Evolutionary conservation across 1,139 yeast genomes (phyloP).

Genomic region (Arxiozyma heterogenica): DNA sequence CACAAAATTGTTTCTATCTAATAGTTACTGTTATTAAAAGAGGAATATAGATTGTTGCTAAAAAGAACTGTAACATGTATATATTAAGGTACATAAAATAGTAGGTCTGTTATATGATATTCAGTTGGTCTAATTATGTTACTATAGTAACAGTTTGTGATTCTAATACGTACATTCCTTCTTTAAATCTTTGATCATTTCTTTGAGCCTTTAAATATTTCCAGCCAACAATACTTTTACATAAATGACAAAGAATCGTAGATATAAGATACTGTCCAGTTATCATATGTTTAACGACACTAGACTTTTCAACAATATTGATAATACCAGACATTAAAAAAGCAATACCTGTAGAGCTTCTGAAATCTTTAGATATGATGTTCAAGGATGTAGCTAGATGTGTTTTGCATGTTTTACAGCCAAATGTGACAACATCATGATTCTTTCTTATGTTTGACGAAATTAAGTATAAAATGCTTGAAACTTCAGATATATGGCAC

Average conservation of each 20-base stretch:
- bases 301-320: conserved; percentile 31
- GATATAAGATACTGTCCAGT: conserved; percentile 38
- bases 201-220: conserved; percentile 13
- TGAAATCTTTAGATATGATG: conserved; percentile 35
- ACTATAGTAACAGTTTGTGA: conserved; percentile 24
- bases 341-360: conserved; percentile 38
- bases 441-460: background rate
- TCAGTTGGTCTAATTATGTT: background rate
- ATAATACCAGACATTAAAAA: conserved; percentile 35
- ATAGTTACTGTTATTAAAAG: too few relatives aligned
- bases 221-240: conserved; percentile 38
- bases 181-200: conserved; percentile 34
- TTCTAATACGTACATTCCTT: conserved; percentile 37
- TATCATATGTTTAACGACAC: conserved; percentile 35
- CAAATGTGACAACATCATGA: conserved; percentile 27
- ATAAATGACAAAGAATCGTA: conserved; percentile 38
- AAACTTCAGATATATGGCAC: too few relatives aligned
- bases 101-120: background rate
- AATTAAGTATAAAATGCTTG: too few relatives aligned
- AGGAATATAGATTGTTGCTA: too few relatives aligned
- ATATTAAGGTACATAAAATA: background rate
- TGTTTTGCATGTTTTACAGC: conserved; percentile 36
- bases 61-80: background rate
- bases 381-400: conserved; percentile 35
- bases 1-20: too few relatives aligned